These are phyloP conservation scores for Triticum turgidum DNA, from an alignment of 176 grass and related monocot genomes.

Conservation along the genomic window DNA sequence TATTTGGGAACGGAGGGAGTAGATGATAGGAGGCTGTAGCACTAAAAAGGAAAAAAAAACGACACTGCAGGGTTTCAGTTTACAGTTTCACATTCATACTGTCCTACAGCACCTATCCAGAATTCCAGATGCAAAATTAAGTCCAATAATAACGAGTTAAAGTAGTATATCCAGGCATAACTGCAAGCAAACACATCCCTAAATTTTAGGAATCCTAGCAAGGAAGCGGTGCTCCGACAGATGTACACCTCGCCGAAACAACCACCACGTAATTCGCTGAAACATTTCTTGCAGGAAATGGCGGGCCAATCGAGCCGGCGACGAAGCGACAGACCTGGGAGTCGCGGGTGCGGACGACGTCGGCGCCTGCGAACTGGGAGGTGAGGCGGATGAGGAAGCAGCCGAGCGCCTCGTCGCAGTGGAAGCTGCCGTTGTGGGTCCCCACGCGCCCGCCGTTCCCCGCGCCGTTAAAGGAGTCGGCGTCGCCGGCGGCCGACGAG, in stretches of 20 bases:
- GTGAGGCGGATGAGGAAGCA: constrained; percentile 98
- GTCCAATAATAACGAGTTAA: neutral
- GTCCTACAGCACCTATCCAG: neutral
- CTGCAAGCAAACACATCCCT: neutral
- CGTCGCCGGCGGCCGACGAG: constrained; percentile 21
- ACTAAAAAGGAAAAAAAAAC: neutral
- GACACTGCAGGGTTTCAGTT: neutral
- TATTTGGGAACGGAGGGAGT: too few relatives aligned
- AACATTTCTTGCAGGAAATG: constrained; percentile 2
- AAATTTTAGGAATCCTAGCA: neutral
- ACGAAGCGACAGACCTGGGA: constrained; percentile 43
- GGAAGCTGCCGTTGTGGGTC: constrained; percentile 97
- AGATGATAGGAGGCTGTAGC: neutral
- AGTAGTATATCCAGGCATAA: neutral
- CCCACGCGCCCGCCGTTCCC: constrained; percentile 67
- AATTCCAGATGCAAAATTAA: neutral
- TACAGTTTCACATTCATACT: neutral
- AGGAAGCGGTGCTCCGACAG: neutral
- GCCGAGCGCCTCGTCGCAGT: constrained; percentile 98
- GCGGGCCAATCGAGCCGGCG: neutral
- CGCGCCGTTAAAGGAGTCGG: constrained; percentile 36
- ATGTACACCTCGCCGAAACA: neutral
- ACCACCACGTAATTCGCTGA: neutral
- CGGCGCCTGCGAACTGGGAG: constrained; percentile 68
- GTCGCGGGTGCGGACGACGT: constrained; percentile 80